Evolutionary conservation across 768 basidiomycete genomes (phyloP).

Genomic region (Suillus subalutaceus): DNA sequence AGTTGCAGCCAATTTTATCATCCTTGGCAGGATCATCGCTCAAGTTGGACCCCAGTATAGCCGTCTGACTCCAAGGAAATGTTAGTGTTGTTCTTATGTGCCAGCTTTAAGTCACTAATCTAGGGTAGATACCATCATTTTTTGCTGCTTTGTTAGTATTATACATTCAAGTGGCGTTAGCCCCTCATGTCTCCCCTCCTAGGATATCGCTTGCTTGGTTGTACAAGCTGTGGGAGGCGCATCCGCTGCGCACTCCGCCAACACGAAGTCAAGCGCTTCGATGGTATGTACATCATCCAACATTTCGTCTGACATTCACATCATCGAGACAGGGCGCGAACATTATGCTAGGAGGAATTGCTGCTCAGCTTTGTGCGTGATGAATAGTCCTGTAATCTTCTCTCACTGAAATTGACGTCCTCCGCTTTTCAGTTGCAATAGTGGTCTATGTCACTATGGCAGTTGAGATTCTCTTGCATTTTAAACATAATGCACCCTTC

Average conservation of each 20-base stretch:
- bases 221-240: constrained; percentile 47
- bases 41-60: constrained; percentile 52
- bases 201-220: constrained; percentile 42
- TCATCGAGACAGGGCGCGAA: constrained; percentile 41
- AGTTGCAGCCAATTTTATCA: constrained; percentile 58
- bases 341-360: constrained; percentile 67
- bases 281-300: constrained; percentile 10
- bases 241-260: constrained; percentile 43
- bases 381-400: constrained; percentile 20
- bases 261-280: constrained; percentile 26
- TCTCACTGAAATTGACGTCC: constrained; percentile 17
- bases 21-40: constrained; percentile 50
- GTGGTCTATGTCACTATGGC: constrained; percentile 44
- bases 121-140: constrained; percentile 16
- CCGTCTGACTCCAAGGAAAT: constrained; percentile 39
- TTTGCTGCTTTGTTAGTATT: constrained; percentile 17
- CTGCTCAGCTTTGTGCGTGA: constrained; percentile 53
- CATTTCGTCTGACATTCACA: neutral
- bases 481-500: constrained; percentile 39
- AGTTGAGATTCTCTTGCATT: constrained; percentile 50
- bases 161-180: neutral
- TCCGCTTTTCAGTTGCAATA: constrained; percentile 40
- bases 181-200: neutral
- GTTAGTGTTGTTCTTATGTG: constrained; percentile 18
- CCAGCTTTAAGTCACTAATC: neutral